These are phyloP conservation scores for Penicillium nucicola DNA, from an alignment of 495 filamentous ascomycete genomes.

Conservation along the genomic window DNA sequence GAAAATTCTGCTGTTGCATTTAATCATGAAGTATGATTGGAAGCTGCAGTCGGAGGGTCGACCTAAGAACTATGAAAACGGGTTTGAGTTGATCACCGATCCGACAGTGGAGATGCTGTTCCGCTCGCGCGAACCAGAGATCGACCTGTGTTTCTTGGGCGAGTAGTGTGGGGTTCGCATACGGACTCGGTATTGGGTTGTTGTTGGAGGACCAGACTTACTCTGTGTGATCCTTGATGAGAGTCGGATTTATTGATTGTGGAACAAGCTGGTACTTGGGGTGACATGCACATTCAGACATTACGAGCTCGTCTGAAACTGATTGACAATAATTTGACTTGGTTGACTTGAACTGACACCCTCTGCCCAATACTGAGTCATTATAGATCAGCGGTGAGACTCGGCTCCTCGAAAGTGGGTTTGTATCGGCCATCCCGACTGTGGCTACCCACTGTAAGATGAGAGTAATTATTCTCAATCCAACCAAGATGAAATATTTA, in stretches of 20 bases:
- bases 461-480: background rate
- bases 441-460: constrained; percentile 2
- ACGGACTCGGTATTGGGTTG: background rate
- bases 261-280: background rate
- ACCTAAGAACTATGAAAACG: constrained; percentile 25
- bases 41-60: constrained; percentile 25
- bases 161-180: constrained; percentile 3
- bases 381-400: background rate
- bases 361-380: background rate
- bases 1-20: constrained; percentile 42
- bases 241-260: background rate
- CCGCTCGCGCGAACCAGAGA: constrained; percentile 23
- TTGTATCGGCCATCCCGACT: background rate
- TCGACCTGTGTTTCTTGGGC: constrained; percentile 26
- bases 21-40: constrained; percentile 56
- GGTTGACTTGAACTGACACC: background rate
- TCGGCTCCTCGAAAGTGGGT: constrained; percentile 3
- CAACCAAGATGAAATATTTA: background rate
- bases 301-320: background rate
- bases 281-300: background rate
- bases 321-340: too few relatives aligned
- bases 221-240: background rate
- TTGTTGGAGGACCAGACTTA: background rate
- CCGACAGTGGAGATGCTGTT: constrained; percentile 30
- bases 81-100: constrained; percentile 26